Base-by-base conservation (phyloP, 495 filamentous ascomycete species). In the Tuber microsphaerosporum region DNA sequence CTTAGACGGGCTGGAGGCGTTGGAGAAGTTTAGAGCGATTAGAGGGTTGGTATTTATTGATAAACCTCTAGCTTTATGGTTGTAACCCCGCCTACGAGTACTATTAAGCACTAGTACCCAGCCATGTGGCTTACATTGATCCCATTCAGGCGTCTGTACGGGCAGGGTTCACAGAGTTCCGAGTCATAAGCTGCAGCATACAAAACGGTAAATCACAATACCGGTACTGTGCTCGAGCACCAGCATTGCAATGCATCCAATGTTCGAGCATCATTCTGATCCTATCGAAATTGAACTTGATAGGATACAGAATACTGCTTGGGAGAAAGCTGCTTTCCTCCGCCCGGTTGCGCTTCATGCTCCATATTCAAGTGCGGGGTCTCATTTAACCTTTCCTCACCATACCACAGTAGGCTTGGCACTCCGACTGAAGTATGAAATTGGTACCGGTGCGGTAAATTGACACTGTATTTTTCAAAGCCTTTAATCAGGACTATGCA, bases 151-250 rank as follows among this genome's bases (percentile, higher is more conserved):
- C 56, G 56, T 65, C 26, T 65, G 56, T 65, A 26, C 51, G 31
- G 14, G 56, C 14, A 65, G 12, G 56, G 56, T 65, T 16, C 26
- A 65, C 56, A 34, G 26, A 17, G 56, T 19, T 34, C 10, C 4
- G 56, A 65, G 56, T 65, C 56, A 65, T 65, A 34, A 65, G 26
- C 56, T 65, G 56, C 56, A 65, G 26, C 56, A 65, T 16, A 26
- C 51, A 10, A 61, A 26, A 61, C 51, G 4, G 26, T 31, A 65
- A 34, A 65, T 65, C 56, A 65, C 56, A 65, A 65, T 65, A 34
- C 56, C 31, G 2, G 26, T 34, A 7, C 56, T 65, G 56, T 7
- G 26, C 56, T 65, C 31, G 26, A 65, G 56, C 56, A 16, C 56
- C n/a, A 12, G 26, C 56, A 34, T 65, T 65, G 26, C 12, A 34